Evolutionary conservation across 2,329 filamentous ascomycete species (phyloP).

Genomic region (Chaetomium olivaceum): DNA sequence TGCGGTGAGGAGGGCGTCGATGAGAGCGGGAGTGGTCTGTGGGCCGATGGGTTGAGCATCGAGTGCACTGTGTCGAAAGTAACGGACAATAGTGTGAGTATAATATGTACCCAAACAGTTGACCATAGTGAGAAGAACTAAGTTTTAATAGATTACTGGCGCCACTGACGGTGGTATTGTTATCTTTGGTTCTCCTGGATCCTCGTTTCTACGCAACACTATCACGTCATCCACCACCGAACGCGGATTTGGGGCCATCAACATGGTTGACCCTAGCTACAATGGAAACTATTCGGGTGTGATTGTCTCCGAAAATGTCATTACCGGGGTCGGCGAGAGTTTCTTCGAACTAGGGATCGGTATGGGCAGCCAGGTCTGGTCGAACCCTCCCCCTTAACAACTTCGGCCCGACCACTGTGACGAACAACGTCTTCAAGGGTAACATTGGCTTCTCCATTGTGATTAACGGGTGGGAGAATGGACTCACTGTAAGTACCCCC

Average conservation of each 20-base stretch:
- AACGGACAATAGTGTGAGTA: conserved; percentile 1
- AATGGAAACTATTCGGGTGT: conserved; percentile 12
- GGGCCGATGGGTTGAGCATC: conserved; percentile 5
- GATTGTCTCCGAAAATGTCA: conserved; percentile 4
- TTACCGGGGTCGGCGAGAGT: neutral
- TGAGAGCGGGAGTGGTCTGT: neutral
- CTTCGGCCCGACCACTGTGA: conserved; percentile 6
- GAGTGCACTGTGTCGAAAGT: neutral
- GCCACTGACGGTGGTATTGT: conserved; percentile 10
- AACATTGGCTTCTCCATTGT: conserved; percentile 11
- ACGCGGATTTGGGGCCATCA: conserved; percentile 7
- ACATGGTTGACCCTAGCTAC: conserved; percentile 12
- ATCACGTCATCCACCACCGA: conserved; percentile 4
- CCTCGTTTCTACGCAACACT: conserved; percentile 9
- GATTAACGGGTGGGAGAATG: conserved; percentile 4
- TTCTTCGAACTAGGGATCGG: conserved; percentile 3
- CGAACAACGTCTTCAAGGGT: conserved; percentile 8
- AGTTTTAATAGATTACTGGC: neutral
- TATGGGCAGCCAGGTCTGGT: conserved; percentile 13
- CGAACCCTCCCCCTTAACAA: conserved; percentile 10
- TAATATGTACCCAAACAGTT: neutral
- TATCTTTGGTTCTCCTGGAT: conserved; percentile 4
- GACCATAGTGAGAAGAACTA: neutral
- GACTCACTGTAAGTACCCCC: neutral
- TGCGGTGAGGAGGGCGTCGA: neutral